Base-by-base conservation (phyloP, 768 basidiomycete species). In the Amanita rimosa region DNA sequence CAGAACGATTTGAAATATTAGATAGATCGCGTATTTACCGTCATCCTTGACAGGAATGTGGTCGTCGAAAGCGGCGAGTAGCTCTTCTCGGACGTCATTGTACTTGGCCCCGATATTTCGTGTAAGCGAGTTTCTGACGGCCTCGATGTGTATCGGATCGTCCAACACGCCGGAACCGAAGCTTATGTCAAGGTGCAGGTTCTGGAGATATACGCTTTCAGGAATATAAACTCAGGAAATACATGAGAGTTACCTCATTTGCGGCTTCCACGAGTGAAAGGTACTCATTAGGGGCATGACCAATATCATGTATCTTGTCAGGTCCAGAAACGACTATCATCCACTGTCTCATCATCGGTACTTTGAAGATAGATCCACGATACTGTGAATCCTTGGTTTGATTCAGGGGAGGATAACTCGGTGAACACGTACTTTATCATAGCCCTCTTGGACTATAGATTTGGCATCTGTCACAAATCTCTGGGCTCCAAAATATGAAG, bases 291-390 rank as follows among this genome's bases (percentile, higher is more conserved):
- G 69, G 62, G 16, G 70, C 69, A 50, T 60, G 69, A 39, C 70
- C 66, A 21, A 78, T 54, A 39, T 75, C 72, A 3, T 75, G 71
- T 16, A 74, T 58, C 31, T 65, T 61, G 19, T 60, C 51, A 0
- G 60, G 60, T 0, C 72, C 67, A 9, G 67, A 64, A 22, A 71
- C 59, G 7, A 77, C 57, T n/a, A 76, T 64, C 6, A 68, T 46
- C 76, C 77, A 79, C 37, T 64, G 60, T 31, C 69, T 62, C 35
- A 73, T 55, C 42, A 62, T 60, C 0, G 74, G 59, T 5, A 78
- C 60, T 56, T 69, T 72, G 60, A 75, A 79, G 6, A 60, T 46
- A 29, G 53, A 50, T 36, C 56, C 55, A 21, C 54, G 57, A 50
- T 58, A 60, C 64, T 62, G 33, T 7, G 4, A 41, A 24, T 14